Evolutionary conservation across 1,139 yeast genomes (phyloP), one percentile per base, ranked within the genome.

Genomic region (Pichia sp.): DNA sequence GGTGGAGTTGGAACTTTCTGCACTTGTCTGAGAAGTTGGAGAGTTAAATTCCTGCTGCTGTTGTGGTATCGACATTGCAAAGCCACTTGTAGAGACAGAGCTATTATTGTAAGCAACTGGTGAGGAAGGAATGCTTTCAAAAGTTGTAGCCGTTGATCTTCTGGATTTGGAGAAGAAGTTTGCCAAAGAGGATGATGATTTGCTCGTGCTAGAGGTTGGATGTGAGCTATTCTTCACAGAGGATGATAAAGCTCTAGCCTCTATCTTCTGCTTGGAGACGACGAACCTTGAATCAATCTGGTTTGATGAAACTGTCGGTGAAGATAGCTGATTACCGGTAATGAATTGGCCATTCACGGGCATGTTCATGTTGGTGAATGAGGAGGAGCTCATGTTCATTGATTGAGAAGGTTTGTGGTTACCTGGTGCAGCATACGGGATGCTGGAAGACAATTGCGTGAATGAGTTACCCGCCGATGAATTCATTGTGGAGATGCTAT

Each of bases 351-450:
- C 82, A 51, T 75, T 74, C 13, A 77, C 67, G 5, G 45, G 44
- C 40, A 37, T 44, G 8, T 10, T 25, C 1, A 25, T 12, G 18
- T 41, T 40, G 3, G 50, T 40, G 3, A 50, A 17, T 12, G 39
- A 35, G 3, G 53, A 37, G 10, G 48, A 36, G 6, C 40, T 34
- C n/a, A 34, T 18, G 16, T 47, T 36, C 1, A 40, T 26, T 6
- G 43, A 32, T 3, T 32, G 13, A 10, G 41, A 29, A 9, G 48
- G 38, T 24, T 47, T 36, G 34, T 70, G 61, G 4, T 77, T 77
- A 11, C 81, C 81, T 1, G 91, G 91, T 2, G 79, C 87, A 7
- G 80, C 67, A 55, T 78, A 81, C 1, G 91, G 91, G 35, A 81
- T 80, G 11, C 84, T 73, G 26, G 51, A 45, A 12, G 56, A 46